These are phyloP conservation scores for Pyrenophora tritici-repentis DNA, from an alignment of 2,329 filamentous ascomycete genomes.

Conservation along the genomic window DNA sequence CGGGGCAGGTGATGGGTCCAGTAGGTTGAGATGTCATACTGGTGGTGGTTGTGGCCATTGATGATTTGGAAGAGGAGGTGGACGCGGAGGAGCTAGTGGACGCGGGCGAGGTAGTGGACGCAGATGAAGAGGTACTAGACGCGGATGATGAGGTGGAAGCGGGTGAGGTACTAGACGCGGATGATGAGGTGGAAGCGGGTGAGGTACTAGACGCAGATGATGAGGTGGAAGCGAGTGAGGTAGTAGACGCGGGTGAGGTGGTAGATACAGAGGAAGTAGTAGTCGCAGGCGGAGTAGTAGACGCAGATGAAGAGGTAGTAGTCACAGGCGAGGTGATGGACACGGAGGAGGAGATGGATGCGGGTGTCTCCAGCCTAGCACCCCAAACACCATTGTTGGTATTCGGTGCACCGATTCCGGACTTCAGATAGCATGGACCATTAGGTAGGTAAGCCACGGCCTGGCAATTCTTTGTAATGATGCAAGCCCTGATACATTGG, in stretches of 20 bases:
- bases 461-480: constrained; percentile 3
- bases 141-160: background rate
- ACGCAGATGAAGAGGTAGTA: background rate
- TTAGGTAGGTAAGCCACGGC: constrained; percentile 17
- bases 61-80: too few relatives aligned
- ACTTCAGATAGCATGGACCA: constrained; percentile 19
- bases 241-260: background rate
- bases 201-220: background rate
- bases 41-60: too few relatives aligned
- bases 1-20: constrained; percentile 14
- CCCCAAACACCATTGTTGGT: constrained; percentile 14
- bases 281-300: background rate
- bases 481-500: constrained; percentile 15
- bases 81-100: too few relatives aligned
- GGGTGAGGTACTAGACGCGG: background rate
- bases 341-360: too few relatives aligned
- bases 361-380: constrained; percentile 4
- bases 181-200: background rate
- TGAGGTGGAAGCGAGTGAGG: background rate
- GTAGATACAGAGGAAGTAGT: background rate
- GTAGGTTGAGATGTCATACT: too few relatives aligned
- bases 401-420: constrained; percentile 8
- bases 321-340: too few relatives aligned
- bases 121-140: too few relatives aligned
- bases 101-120: too few relatives aligned